Base-by-base conservation (phyloP, 1,284 basidiomycete species). In the Xerocomus nothofagi region DNA sequence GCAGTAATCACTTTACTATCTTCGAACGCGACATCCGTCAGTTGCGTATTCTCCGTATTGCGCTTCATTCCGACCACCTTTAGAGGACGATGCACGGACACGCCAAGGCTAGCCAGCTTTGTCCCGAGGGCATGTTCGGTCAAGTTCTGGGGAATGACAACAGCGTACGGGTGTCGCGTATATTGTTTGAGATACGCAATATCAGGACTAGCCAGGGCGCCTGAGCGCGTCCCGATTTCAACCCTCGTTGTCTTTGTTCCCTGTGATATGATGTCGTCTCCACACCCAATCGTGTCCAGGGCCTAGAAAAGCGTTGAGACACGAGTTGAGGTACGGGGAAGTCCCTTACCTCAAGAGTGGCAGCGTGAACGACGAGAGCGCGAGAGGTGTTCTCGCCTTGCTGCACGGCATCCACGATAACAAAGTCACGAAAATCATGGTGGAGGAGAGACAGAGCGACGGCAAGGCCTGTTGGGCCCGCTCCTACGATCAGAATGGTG, bases 1-100 rank as follows among this genome's bases (percentile, higher is more conserved):
- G 80, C 67, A 1, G 65, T 70, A 26, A 82, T 61, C 11, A 69
- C 61, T 44, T 72, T 69, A 0, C 79, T 80, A 30, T 73, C 71
- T 26, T 81, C 78, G 51, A 84, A 82, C 0, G 58, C 47, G 6
- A 79, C 79, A 23, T 77, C 68, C 2, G 45, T 67, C 24, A 76
- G 27, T n/a, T 39, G 48, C 39, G 56, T 14, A 32, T 66, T 53
- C 3, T 55, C 50, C 6, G 55, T 23, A 15, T 63, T 61, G 17
- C 55, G 61, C 42, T 59, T 65, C 46, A 76, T 45, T 6, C 68
- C 69, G 6, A 67, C 44, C 3, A 57, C 66, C 21, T 39, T 60
- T 0, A 49, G 30, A 11, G 69, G 67, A 6, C 68, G 51, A 32
- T 66, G 46, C 1, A 69, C 50, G 2, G 44, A 42, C 6, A 58